Conservation (phyloP, 2,329 filamentous ascomycete species). For the Metarhizium sp. region DNA sequence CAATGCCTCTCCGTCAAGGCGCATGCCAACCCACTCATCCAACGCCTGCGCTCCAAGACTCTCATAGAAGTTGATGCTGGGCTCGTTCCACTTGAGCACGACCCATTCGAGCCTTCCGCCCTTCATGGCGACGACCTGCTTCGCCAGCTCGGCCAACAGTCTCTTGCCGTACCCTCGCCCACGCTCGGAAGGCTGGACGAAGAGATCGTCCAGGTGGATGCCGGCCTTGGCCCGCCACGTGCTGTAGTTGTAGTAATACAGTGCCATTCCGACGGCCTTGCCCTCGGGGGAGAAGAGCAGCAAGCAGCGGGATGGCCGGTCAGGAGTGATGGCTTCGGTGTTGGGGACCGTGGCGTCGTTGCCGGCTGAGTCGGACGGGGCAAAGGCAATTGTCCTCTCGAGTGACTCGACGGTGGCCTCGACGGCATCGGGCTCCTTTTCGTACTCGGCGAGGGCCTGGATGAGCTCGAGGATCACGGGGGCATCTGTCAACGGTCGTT, state of each 20-base stretch:
- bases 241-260: conserved; percentile 94
- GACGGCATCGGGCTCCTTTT: conserved; percentile 65
- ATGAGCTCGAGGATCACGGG: conserved; percentile 74
- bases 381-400: conserved; percentile 68
- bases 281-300: conserved; percentile 47
- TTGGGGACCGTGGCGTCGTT: conserved; percentile 25
- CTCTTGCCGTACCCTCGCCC: conserved; percentile 71
- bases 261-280: conserved; percentile 61
- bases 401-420: conserved; percentile 72
- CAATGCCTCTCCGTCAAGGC: conserved; percentile 60
- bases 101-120: conserved; percentile 81
- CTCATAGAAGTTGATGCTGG: conserved; percentile 80
- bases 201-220: conserved; percentile 92
- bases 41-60: conserved; percentile 56
- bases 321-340: conserved; percentile 44
- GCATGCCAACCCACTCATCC: conserved; percentile 67
- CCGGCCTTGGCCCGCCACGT: conserved; percentile 85
- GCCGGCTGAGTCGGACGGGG: conserved; percentile 37
- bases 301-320: conserved; percentile 65
- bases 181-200: conserved; percentile 61
- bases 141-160: conserved; percentile 68
- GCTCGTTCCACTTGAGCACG: conserved; percentile 88
- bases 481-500: conserved; percentile 49
- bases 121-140: conserved; percentile 61
- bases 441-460: conserved; percentile 78